phyloP scores from a whole-genome alignment of 768 basidiomycete genomes.

The Pleurotus sapidus region DNA sequence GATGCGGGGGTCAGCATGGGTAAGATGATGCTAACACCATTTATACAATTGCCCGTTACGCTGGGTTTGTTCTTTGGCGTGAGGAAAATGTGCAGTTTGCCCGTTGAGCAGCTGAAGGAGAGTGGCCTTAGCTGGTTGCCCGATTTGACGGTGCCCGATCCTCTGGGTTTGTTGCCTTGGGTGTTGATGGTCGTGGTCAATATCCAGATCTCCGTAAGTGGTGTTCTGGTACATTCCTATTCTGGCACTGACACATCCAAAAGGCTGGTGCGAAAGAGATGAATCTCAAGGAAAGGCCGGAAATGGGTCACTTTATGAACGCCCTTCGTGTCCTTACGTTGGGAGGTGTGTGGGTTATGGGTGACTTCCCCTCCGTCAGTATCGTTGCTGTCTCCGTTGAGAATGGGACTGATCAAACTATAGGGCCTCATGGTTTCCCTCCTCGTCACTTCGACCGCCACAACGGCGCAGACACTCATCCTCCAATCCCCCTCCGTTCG shows the following conservation, averaged over 20 bases:
- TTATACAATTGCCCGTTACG: slow-evolving; percentile 75
- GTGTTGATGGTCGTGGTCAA: slow-evolving; percentile 59
- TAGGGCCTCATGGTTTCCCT: slow-evolving; percentile 43
- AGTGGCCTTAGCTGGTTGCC: slow-evolving; percentile 75
- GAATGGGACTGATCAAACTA: neutral
- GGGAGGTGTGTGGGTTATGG: slow-evolving; percentile 42
- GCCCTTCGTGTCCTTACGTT: slow-evolving; percentile 57
- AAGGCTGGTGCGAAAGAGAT: slow-evolving; percentile 51
- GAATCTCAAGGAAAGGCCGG: slow-evolving; percentile 48
- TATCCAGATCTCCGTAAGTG: slow-evolving; percentile 62
- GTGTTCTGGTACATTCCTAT: neutral
- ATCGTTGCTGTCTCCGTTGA: neutral
- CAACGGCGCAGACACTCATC: slow-evolving; percentile 47
- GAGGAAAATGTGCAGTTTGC: slow-evolving; percentile 65
- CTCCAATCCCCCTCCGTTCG: slow-evolving; percentile 45
- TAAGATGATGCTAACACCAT: slow-evolving; percentile 42
- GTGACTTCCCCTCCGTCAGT: slow-evolving; percentile 65
- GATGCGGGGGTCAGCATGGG: slow-evolving; percentile 64
- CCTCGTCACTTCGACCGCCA: slow-evolving; percentile 36
- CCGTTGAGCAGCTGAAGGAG: slow-evolving; percentile 69
- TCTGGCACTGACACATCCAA: slow-evolving; percentile 1
- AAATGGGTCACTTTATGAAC: slow-evolving; percentile 68
- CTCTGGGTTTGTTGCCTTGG: slow-evolving; percentile 70
- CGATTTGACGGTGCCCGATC: slow-evolving; percentile 78
- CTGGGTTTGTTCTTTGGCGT: slow-evolving; percentile 84